These are phyloP conservation scores for Massariosphaeria phaeospora DNA, from an alignment of 495 filamentous ascomycete species.

Conservation along the genomic window DNA sequence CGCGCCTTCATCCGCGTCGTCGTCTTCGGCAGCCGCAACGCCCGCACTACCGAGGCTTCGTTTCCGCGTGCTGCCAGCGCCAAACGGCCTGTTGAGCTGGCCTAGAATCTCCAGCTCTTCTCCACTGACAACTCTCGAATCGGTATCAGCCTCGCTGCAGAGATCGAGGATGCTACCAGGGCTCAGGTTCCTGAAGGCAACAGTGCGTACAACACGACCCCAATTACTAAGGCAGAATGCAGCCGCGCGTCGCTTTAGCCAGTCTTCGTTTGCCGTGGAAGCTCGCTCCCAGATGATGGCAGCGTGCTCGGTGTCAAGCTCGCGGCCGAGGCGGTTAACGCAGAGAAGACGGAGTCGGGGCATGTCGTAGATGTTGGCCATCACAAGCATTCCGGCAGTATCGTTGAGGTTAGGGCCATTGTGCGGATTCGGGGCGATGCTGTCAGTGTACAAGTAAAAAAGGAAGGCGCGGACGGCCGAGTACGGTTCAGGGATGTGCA, in stretches of 20 bases:
- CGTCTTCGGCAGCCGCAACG: slow-evolving; percentile 44
- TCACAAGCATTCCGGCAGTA: slow-evolving; percentile 92
- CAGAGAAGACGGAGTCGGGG: slow-evolving; percentile 84
- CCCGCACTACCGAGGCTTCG: slow-evolving; percentile 54
- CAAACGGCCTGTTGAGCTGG: slow-evolving; percentile 57
- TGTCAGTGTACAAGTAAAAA: slow-evolving; percentile 95
- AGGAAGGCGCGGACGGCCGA: slow-evolving; percentile 90
- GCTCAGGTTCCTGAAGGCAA: slow-evolving; percentile 74
- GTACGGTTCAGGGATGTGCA: slow-evolving; percentile 97
- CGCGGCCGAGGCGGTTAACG: slow-evolving; percentile 77
- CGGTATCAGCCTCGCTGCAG: slow-evolving; percentile 87
- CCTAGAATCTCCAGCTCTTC: slow-evolving; percentile 77
- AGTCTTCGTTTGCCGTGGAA: slow-evolving; percentile 81
- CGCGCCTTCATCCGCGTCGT: slow-evolving; percentile 60
- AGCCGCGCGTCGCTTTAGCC: slow-evolving; percentile 81
- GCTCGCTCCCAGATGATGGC: slow-evolving; percentile 96
- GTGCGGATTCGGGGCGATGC: slow-evolving; percentile 61
- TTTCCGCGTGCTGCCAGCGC: slow-evolving; percentile 46
- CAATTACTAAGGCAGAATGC: slow-evolving; percentile 86
- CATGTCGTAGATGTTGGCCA: slow-evolving; percentile 97
- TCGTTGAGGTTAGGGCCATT: slow-evolving; percentile 64
- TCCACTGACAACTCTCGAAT: slow-evolving; percentile 80
- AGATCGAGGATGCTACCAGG: slow-evolving; percentile 76
- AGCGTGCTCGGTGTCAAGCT: slow-evolving; percentile 89
- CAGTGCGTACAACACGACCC: slow-evolving; percentile 87